phyloP scores from a whole-genome alignment of 1,139 yeast species.

The Magnusiomyces fungicola region DNA sequence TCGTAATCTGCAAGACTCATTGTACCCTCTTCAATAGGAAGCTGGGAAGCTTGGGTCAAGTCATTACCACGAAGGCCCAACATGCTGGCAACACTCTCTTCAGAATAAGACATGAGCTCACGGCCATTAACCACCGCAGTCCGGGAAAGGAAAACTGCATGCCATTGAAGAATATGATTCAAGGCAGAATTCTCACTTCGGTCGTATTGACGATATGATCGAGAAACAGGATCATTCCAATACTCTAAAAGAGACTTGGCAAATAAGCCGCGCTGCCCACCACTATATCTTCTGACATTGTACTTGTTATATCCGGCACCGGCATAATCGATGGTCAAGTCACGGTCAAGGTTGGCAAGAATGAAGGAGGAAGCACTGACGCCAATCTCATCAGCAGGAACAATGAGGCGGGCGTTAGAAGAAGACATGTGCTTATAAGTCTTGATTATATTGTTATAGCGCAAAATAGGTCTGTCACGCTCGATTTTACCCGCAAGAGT shows the following conservation, averaged over 20 bases:
- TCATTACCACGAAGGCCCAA: conserved; percentile 2
- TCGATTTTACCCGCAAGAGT: conserved; percentile 49
- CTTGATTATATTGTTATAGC: conserved; percentile 60
- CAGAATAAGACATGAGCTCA: conserved; percentile 5
- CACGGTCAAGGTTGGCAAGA: conserved; percentile 48
- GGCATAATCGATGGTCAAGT: background rate
- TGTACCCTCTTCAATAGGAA: background rate
- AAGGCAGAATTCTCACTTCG: conserved; percentile 52
- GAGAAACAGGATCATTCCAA: conserved; percentile 66
- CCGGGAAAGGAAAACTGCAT: conserved; percentile 66
- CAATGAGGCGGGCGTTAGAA: conserved; percentile 46
- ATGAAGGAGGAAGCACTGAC: conserved; percentile 65
- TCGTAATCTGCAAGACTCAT: background rate
- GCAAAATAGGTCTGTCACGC: conserved; percentile 61
- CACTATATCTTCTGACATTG: conserved; percentile 3
- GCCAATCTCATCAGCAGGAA: conserved; percentile 58
- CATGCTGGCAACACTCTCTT: conserved; percentile 2
- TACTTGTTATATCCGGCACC: conserved; percentile 1
- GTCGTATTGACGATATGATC: conserved; percentile 57
- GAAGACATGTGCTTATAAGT: conserved; percentile 57
- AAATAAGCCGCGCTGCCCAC: conserved; percentile 25
- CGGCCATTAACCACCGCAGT: conserved; percentile 64
- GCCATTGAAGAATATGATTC: conserved; percentile 89
- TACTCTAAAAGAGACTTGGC: conserved; percentile 65
- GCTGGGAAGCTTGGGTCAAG: background rate